phyloP scores from a whole-genome alignment of 768 basidiomycete genomes.

The Piloderma croceum region DNA sequence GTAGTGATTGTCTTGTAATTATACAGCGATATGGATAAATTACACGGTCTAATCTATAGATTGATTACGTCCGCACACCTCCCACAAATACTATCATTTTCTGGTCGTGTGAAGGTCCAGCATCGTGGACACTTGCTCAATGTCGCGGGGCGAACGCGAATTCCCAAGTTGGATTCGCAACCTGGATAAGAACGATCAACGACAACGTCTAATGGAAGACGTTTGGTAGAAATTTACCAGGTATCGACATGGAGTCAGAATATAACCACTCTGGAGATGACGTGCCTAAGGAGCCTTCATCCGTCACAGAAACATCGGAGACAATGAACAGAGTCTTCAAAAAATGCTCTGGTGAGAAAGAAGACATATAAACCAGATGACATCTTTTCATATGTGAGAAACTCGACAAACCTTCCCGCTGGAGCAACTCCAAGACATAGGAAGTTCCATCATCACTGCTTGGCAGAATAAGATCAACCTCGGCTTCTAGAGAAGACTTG shows the following conservation, averaged over 20 bases:
- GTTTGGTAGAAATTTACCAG: slow-evolving; percentile 32
- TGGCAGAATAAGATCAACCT: slow-evolving; percentile 58
- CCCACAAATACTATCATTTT: slow-evolving; percentile 51
- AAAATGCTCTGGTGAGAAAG: slow-evolving; percentile 43
- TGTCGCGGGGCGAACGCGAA: slow-evolving; percentile 59
- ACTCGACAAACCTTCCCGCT: too few species aligned
- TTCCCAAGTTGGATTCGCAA: slow-evolving; percentile 25
- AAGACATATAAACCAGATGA: too few species aligned
- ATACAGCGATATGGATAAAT: too few species aligned
- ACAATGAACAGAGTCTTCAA: slow-evolving; percentile 78
- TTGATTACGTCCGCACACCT: slow-evolving; percentile 51
- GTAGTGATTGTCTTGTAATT: too few species aligned
- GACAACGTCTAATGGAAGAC: slow-evolving; percentile 11
- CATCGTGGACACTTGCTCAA: slow-evolving; percentile 82
- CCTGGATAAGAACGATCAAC: slow-evolving; percentile 20
- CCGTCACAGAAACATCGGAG: slow-evolving; percentile 56
- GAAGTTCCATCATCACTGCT: slow-evolving; percentile 19
- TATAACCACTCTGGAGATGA: slow-evolving; percentile 46
- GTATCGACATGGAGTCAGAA: slow-evolving; percentile 34
- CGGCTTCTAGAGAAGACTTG: slow-evolving; percentile 72
- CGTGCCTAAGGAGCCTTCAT: slow-evolving; percentile 38
- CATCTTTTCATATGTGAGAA: too few species aligned
- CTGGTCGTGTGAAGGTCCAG: slow-evolving; percentile 67
- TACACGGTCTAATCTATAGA: too few species aligned
- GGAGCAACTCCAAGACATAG: slow-evolving; percentile 33